A percentile compares a stretch with the other conserved stretches of the same genome.
Conservation (phyloP, 148 eudicot genomes). For the Hydrangea macrophylla region DNA sequence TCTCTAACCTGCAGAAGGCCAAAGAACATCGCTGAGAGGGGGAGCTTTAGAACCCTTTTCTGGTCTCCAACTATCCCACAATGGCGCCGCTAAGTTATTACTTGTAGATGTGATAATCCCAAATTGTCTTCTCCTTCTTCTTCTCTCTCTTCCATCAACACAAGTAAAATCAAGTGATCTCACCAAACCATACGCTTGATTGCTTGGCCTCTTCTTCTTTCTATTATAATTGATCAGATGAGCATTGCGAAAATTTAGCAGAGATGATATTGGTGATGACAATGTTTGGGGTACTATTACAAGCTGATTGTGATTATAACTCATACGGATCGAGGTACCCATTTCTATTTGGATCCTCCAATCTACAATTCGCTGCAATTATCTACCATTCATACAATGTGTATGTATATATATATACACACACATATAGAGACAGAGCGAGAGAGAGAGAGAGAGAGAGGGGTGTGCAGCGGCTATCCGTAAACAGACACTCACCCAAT, state of each 20-base stretch:
- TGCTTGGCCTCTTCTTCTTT: not conserved
- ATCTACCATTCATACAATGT: too few relatives aligned
- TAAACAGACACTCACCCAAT: too few relatives aligned
- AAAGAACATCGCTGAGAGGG: slow-evolving; percentile 61
- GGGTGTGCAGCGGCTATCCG: too few relatives aligned
- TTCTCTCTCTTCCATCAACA: not conserved
- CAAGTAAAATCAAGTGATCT: not conserved
- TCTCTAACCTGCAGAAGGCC: slow-evolving; percentile 81
- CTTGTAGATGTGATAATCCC: slow-evolving; percentile 24
- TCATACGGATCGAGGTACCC: slow-evolving; percentile 11
- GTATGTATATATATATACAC: not conserved
- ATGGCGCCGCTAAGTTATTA: slow-evolving; percentile 26
- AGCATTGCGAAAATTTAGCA: not conserved
- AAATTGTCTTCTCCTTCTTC: slow-evolving; percentile 10
- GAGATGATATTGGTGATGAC: not conserved
- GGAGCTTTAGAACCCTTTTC: slow-evolving; percentile 67
- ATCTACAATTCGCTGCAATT: too few relatives aligned
- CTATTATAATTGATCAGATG: too few relatives aligned
- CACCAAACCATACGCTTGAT: not conserved
- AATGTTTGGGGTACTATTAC: too few relatives aligned
- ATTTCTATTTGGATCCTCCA: not conserved
- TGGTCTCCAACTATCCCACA: slow-evolving; percentile 70
- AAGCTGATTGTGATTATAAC: not conserved
- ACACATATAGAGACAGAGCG: not conserved
- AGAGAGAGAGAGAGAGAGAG: slow-evolving; percentile 4